Percentiles rank a stretch among this genome's conserved stretches.
phyloP scores from a whole-genome alignment of 1,284 basidiomycete species.

The Sphaerobolus stellatus region DNA sequence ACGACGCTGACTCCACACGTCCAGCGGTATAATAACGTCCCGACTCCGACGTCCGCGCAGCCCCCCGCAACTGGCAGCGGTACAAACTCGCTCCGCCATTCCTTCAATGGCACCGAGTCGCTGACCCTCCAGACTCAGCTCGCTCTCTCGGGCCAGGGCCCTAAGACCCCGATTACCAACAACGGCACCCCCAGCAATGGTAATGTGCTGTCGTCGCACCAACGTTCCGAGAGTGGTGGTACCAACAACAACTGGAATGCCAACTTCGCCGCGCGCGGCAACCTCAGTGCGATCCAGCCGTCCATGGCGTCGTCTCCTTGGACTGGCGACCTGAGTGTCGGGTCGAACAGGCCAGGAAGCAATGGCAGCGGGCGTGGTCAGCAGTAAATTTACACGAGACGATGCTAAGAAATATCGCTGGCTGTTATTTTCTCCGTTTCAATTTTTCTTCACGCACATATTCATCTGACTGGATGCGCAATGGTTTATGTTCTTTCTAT shows the following conservation, averaged over 20 bases:
- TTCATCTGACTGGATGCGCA: slow-evolving; percentile 5
- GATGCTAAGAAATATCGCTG: not conserved
- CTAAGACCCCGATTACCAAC: slow-evolving; percentile 41
- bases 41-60: slow-evolving; percentile 11
- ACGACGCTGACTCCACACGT: not conserved
- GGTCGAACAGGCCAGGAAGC: not conserved
- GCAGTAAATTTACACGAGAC: not conserved
- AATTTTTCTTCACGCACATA: not conserved
- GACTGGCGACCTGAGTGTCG: slow-evolving; percentile 9
- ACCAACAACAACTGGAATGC: not conserved
- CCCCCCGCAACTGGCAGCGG: slow-evolving; percentile 42
- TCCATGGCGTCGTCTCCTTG: slow-evolving; percentile 2
- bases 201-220: no score
- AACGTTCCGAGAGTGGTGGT: slow-evolving; percentile 1
- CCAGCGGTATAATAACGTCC: slow-evolving; percentile 5
- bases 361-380: not conserved
- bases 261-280: slow-evolving; percentile 1
- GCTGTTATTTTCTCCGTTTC: not conserved
- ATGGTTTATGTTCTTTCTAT: slow-evolving; percentile 10
- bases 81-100: slow-evolving; percentile 50
- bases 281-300: not conserved
- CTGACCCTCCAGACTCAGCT: slow-evolving; percentile 50
- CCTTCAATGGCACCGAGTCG: slow-evolving; percentile 70
- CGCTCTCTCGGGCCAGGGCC: slow-evolving; percentile 42
- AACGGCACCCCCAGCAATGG: slow-evolving; percentile 33